Percentiles rank a stretch among this genome's conserved stretches.
These are phyloP conservation scores for Sherardia arvensis DNA, from an alignment of 257 asterid species.

Conservation along the genomic window DNA sequence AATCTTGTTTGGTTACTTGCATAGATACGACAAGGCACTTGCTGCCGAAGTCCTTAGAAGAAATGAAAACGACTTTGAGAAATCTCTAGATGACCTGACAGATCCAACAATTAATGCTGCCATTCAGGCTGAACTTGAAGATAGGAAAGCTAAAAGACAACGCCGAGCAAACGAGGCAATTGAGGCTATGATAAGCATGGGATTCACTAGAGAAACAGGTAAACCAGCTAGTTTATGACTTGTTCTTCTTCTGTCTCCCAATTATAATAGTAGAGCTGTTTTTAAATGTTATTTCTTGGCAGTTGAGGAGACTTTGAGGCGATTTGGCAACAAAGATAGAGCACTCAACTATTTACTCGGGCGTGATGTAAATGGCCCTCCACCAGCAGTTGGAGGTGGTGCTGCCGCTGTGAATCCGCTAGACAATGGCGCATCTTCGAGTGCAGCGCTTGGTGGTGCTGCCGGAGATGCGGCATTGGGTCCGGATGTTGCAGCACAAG, in stretches of 20 bases:
- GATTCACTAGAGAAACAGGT: conserved; percentile 66
- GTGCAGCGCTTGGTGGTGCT: neutral
- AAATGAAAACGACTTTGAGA: conserved; percentile 80
- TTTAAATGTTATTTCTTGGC: conserved; percentile 10
- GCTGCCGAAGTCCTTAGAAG: conserved; percentile 94
- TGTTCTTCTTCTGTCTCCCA: neutral
- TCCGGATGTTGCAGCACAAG: conserved; percentile 21
- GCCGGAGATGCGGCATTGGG: conserved; percentile 1
- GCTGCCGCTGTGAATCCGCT: conserved; percentile 8
- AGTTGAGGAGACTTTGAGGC: conserved; percentile 50
- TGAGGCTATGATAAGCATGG: conserved; percentile 54
- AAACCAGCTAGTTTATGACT: conserved; percentile 7
- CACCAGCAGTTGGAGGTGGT: conserved; percentile 4
- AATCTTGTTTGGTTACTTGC: neutral
- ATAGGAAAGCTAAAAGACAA: conserved; percentile 54
- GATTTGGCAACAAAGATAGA: conserved; percentile 36
- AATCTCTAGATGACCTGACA: conserved; percentile 82
- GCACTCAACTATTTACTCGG: conserved; percentile 45
- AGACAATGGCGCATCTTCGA: conserved; percentile 12
- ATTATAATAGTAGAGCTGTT: neutral
- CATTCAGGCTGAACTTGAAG: conserved; percentile 62
- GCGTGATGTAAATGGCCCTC: conserved; percentile 19
- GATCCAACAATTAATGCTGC: conserved; percentile 56
- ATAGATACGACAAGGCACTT: conserved; percentile 63
- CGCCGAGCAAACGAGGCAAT: conserved; percentile 32